Evolutionary conservation across 768 basidiomycete genomes (phyloP).

Genomic region (Amanita jacksonii): DNA sequence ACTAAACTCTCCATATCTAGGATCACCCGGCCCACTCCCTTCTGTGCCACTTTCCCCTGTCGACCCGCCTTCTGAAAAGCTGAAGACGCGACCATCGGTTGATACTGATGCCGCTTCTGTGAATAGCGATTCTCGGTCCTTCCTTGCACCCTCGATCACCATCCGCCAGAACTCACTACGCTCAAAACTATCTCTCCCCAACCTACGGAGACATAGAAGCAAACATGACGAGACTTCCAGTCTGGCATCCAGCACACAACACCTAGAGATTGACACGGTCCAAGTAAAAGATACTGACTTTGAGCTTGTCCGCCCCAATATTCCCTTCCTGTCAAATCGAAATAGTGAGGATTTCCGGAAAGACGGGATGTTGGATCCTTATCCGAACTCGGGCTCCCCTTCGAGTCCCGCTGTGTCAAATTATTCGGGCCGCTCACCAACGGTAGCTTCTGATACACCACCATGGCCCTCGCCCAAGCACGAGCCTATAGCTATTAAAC

Average conservation of each 20-base stretch:
- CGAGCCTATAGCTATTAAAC: constrained; percentile 6
- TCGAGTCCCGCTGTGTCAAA: constrained; percentile 37
- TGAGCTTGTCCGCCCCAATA: constrained; percentile 59
- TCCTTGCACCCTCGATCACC: constrained; percentile 22
- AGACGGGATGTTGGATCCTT: constrained; percentile 25
- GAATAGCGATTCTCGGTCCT: constrained; percentile 24
- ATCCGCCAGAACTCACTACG: constrained; percentile 36
- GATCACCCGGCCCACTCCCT: constrained; percentile 7
- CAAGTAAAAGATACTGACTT: constrained; percentile 81
- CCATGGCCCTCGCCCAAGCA: constrained; percentile 8
- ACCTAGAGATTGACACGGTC: constrained; percentile 40
- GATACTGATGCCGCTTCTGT: constrained; percentile 20
- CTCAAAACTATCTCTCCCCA: constrained; percentile 61
- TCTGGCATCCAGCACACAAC: constrained; percentile 15
- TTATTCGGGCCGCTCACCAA: neutral
- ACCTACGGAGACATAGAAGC: constrained; percentile 39
- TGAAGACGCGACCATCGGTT: constrained; percentile 11
- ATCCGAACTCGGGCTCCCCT: constrained; percentile 18
- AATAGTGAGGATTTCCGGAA: constrained; percentile 43
- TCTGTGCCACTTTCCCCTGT: constrained; percentile 9
- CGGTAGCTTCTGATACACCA: constrained; percentile 20
- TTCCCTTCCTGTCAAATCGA: constrained; percentile 32
- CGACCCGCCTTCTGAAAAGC: neutral
- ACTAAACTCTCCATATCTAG: neutral
- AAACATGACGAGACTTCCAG: constrained; percentile 26